phyloP scores from a whole-genome alignment of 257 asterid species.

The Leptodermis oblonga region DNA sequence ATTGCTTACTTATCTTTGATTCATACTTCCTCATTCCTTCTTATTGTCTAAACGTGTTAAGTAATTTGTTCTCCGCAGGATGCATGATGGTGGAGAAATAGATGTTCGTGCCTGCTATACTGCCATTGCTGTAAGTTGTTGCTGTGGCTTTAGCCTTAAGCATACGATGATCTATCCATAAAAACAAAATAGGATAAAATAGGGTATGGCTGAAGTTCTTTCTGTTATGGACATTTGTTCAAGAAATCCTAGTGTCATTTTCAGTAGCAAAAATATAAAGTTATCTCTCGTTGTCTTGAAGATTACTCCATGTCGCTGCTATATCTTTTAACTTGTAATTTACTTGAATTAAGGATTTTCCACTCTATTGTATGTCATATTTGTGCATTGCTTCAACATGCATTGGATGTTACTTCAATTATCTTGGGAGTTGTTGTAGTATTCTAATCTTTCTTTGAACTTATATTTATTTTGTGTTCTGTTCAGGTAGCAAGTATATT shows the following conservation, averaged over 20 bases:
- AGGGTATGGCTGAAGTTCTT: background rate
- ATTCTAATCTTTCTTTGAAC: background rate
- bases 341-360: background rate
- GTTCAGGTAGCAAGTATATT: constrained; percentile 82
- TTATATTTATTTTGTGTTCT: constrained; percentile 19
- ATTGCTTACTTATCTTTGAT: background rate
- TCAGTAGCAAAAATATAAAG: background rate
- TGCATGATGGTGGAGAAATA: constrained; percentile 98
- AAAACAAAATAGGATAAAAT: background rate
- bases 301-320: no score
- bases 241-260: background rate
- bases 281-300: background rate
- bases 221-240: background rate
- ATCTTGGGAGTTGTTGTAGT: background rate
- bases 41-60: background rate
- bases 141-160: no score
- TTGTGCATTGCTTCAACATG: background rate
- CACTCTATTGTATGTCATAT: background rate
- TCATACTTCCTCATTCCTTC: background rate
- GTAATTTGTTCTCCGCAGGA: constrained; percentile 39
- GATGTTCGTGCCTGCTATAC: constrained; percentile 99
- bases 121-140: constrained; percentile 87
- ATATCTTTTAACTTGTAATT: background rate
- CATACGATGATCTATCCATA: background rate
- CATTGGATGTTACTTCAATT: background rate